Evolutionary conservation across 257 asterid genomes (phyloP).

Genomic region (Solanum ossicruentum): DNA sequence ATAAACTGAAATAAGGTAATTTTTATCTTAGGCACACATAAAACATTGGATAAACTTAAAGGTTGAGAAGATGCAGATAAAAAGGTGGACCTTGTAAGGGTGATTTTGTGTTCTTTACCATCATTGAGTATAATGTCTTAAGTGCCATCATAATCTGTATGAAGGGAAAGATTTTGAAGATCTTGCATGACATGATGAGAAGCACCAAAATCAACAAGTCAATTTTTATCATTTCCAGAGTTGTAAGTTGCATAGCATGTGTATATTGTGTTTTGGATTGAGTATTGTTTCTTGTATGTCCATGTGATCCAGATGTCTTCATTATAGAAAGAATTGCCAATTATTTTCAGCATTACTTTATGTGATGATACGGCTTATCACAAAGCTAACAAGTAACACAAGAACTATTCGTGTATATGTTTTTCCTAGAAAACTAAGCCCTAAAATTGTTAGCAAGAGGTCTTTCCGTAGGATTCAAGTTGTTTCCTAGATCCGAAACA

Average conservation of each 20-base stretch:
- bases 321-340: too few species aligned
- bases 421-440: not conserved
- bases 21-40: not conserved
- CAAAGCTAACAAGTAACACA: not conserved
- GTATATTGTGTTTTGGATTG: too few species aligned
- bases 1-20: not conserved
- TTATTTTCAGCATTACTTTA: too few species aligned
- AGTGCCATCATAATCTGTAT: not conserved
- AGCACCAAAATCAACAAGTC: too few species aligned
- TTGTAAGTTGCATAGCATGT: too few species aligned
- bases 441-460: not conserved
- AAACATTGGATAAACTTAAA: not conserved
- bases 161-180: too few species aligned
- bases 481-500: not conserved
- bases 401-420: not conserved
- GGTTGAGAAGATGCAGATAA: not conserved
- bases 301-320: too few species aligned
- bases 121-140: not conserved
- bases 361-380: too few species aligned
- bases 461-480: not conserved
- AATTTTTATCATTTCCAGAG: too few species aligned
- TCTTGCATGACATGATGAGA: too few species aligned
- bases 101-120: not conserved
- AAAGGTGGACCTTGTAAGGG: not conserved
- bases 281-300: too few species aligned